Evolutionary conservation across 192 early-diverging fungal genomes (phyloP).

Genomic region (Umbelopsis ramanniana): DNA sequence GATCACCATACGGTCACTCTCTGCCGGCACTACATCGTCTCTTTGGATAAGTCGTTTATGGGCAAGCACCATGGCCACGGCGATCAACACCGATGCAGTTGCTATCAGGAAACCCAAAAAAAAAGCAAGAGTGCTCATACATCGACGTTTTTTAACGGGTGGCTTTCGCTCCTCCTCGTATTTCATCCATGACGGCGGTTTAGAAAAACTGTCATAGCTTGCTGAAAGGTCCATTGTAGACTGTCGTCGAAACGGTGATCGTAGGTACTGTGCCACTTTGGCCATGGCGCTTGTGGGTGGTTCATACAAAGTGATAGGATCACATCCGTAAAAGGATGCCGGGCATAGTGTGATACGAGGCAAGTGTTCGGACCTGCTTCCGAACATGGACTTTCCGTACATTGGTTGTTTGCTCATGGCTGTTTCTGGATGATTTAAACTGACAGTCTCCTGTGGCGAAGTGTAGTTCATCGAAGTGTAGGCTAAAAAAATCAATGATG

Average conservation of each 20-base stretch:
- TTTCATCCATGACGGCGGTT: slow-evolving; percentile 10
- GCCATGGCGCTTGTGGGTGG: not conserved
- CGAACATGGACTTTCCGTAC: slow-evolving; percentile 3
- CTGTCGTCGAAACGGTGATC: not conserved
- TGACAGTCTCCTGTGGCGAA: not conserved
- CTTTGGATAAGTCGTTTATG: not conserved
- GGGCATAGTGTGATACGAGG: slow-evolving; percentile 16
- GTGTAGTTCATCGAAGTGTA: not conserved
- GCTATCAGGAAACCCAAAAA: not conserved
- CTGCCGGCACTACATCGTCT: not conserved
- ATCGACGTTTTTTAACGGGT: not conserved
- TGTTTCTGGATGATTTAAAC: not conserved
- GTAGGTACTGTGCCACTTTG: not conserved
- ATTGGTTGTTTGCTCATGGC: not conserved
- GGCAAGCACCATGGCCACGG: not conserved
- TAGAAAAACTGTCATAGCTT: slow-evolving; percentile 13
- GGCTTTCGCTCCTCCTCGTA: not conserved
- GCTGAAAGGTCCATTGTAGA: not conserved
- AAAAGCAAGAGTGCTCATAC: not conserved
- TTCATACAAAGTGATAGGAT: not conserved
- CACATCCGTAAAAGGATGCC: slow-evolving; percentile 19
- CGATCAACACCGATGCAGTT: not conserved
- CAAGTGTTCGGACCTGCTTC: not conserved
- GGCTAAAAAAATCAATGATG: not conserved
- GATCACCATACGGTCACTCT: not conserved